A percentile compares a stretch with the other conserved stretches of the same genome.
Conservation (phyloP, 1,139 yeast genomes). For the Sugiyamaella xylanicola region DNA sequence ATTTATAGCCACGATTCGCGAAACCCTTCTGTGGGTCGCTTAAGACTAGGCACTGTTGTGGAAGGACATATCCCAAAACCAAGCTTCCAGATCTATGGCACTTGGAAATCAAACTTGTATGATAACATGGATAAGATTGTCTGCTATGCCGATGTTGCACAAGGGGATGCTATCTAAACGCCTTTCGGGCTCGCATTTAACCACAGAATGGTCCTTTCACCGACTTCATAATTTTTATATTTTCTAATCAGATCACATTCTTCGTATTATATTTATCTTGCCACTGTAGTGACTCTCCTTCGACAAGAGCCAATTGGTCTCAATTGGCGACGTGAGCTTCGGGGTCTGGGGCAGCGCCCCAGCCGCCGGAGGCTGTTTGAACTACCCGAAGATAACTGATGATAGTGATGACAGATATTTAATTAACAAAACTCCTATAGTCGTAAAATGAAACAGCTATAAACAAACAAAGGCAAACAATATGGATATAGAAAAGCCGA, state of each 20-base stretch:
- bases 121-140: neutral
- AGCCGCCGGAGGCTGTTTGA: neutral
- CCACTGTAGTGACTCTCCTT: too few species aligned
- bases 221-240: too few species aligned
- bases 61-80: constrained; percentile 16
- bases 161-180: too few species aligned
- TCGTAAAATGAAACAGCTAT: neutral
- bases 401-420: neutral
- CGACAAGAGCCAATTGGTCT: neutral
- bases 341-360: neutral
- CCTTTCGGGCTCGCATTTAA: too few species aligned
- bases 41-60: constrained; percentile 15
- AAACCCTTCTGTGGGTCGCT: neutral
- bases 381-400: too few species aligned
- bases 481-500: neutral
- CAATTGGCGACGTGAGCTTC: too few species aligned
- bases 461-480: neutral
- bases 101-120: constrained; percentile 2
- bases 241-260: too few species aligned
- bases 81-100: constrained; percentile 6
- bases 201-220: too few species aligned
- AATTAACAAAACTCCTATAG: constrained; percentile 7
- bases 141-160: neutral
- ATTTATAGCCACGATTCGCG: constrained; percentile 11
- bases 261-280: too few species aligned